These are phyloP conservation scores for Phycomyces blakesleeanus DNA, from an alignment of 192 early-diverging fungal species.

Conservation along the genomic window DNA sequence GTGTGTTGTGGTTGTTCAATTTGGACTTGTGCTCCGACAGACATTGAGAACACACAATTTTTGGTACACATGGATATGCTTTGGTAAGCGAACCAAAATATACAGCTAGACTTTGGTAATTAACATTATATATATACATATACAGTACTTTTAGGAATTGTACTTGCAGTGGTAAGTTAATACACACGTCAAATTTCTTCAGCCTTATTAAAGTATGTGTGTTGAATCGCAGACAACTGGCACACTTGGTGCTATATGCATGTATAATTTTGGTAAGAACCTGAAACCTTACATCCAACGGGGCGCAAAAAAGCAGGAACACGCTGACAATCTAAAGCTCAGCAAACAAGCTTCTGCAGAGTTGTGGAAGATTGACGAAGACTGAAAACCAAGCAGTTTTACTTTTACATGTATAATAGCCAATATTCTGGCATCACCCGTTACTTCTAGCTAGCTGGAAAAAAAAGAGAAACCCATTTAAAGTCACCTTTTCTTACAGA, in stretches of 20 bases:
- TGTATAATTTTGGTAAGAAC: conserved; percentile 28
- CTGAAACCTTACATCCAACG: conserved; percentile 30
- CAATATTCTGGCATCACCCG: too few relatives aligned
- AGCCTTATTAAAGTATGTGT: too few relatives aligned
- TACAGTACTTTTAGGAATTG: conserved; percentile 27
- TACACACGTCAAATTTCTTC: background rate
- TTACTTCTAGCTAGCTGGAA: too few relatives aligned
- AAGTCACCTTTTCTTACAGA: background rate
- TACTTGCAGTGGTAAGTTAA: conserved; percentile 24
- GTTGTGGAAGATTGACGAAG: conserved; percentile 33
- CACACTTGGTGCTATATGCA: conserved; percentile 22
- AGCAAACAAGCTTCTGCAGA: background rate
- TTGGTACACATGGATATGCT: conserved; percentile 39
- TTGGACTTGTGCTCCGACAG: conserved; percentile 21
- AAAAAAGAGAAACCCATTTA: too few relatives aligned
- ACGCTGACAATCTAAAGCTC: conserved; percentile 9
- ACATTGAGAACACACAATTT: conserved; percentile 13
- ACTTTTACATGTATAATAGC: too few relatives aligned
- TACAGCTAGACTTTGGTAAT: background rate
- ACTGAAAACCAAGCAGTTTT: too few relatives aligned
- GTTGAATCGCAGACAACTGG: conserved; percentile 19
- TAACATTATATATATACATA: conserved; percentile 6
- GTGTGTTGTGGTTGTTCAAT: conserved; percentile 29
- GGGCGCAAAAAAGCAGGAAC: conserved; percentile 13
- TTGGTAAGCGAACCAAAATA: conserved; percentile 23